phyloP scores from a whole-genome alignment of 306 rosid species.

The Cicer arietinum region DNA sequence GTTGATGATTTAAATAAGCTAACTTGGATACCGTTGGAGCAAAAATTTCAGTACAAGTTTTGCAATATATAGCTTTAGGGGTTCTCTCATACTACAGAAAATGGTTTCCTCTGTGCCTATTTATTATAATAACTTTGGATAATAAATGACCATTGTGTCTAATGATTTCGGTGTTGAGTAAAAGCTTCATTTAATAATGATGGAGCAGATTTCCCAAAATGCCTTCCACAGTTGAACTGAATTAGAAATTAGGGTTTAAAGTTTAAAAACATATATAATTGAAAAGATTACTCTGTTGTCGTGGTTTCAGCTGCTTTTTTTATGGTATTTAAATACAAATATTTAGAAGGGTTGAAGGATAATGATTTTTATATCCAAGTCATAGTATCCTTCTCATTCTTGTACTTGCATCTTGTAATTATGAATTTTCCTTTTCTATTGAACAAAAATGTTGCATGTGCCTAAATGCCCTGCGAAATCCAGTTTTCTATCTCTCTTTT shows the following conservation, averaged over 20 bases:
- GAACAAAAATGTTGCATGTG: slow-evolving; percentile 13
- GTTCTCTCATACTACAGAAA: slow-evolving; percentile 26
- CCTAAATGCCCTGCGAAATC: slow-evolving; percentile 8
- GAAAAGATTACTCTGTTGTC: slow-evolving; percentile 9
- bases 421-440: slow-evolving; percentile 1
- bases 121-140: slow-evolving; percentile 7
- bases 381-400: slow-evolving; percentile 22
- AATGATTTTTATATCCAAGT: slow-evolving; percentile 7
- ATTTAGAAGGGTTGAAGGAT: slow-evolving; percentile 37
- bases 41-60: background rate
- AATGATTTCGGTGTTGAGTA: slow-evolving; percentile 10
- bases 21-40: slow-evolving; percentile 21
- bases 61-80: slow-evolving; percentile 18
- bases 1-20: slow-evolving; percentile 18
- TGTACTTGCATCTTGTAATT: slow-evolving; percentile 7
- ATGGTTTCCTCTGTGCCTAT: background rate
- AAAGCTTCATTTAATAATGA: slow-evolving; percentile 3
- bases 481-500: slow-evolving; percentile 21
- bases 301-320: slow-evolving; percentile 12
- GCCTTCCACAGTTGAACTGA: slow-evolving; percentile 14
- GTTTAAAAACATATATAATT: slow-evolving; percentile 33
- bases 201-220: slow-evolving; percentile 11
- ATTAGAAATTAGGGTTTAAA: slow-evolving; percentile 3
- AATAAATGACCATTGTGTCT: slow-evolving; percentile 15
- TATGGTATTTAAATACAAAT: slow-evolving; percentile 11